Percentiles rank a stretch among this genome's conserved stretches.
Conservation (phyloP, 345 rosid species). For the Eucalyptus decipiens region DNA sequence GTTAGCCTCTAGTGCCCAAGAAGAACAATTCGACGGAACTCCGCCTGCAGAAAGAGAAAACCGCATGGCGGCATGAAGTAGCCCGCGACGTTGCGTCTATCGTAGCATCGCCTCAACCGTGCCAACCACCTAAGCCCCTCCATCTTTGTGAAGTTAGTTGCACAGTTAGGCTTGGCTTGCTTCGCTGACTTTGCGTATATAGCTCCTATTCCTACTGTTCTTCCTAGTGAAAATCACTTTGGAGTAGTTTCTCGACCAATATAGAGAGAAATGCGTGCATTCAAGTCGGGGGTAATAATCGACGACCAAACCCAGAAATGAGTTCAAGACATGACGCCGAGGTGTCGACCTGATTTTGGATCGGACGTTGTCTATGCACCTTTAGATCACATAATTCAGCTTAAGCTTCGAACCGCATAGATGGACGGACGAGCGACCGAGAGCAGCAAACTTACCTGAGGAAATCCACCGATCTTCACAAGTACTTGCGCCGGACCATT, state of each 20-base stretch:
- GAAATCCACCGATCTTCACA: neutral
- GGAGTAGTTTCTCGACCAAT: neutral
- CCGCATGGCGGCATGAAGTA: neutral
- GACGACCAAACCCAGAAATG: accelerated
- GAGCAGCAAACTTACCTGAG: neutral
- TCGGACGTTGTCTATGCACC: neutral
- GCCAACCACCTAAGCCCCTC: neutral
- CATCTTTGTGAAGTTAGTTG: neutral
- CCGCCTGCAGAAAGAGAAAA: neutral
- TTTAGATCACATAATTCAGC: neutral
- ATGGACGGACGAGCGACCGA: neutral
- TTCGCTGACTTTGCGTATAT: neutral
- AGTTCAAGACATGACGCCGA: neutral
- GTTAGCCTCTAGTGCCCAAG: conserved; percentile 22
- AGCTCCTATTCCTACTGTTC: neutral
- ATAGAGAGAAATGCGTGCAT: neutral
- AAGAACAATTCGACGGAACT: neutral
- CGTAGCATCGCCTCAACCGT: neutral
- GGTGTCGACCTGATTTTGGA: neutral
- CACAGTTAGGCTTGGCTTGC: neutral
- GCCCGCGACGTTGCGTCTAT: neutral
- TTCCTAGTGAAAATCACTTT: neutral
- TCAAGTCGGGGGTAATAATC: neutral
- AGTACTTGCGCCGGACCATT: neutral
- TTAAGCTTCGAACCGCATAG: neutral